phyloP scores from a whole-genome alignment of 2,329 filamentous ascomycete genomes.

The Penicillium occitanis region DNA sequence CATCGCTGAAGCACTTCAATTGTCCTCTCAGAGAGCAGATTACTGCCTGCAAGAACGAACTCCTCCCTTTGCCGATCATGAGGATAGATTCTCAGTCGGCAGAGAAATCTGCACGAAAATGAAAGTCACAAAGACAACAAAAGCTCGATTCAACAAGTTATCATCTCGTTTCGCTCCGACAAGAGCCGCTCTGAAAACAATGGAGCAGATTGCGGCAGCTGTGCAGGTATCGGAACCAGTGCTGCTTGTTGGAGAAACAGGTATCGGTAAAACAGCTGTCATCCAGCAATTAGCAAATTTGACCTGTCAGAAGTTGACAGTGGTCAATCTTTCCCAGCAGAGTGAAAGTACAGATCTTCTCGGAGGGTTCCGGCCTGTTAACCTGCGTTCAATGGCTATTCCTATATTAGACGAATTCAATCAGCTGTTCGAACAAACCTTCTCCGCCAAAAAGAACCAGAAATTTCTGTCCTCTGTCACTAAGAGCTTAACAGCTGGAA shows the following conservation, averaged over 20 bases:
- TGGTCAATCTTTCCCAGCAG: constrained; percentile 96
- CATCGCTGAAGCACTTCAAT: constrained; percentile 83
- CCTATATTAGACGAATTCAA: constrained; percentile 94
- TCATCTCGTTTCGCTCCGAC: constrained; percentile 75
- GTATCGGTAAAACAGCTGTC: constrained; percentile 95
- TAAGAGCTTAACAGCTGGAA: constrained; percentile 75
- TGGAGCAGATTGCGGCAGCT: constrained; percentile 85
- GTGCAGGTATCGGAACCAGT: constrained; percentile 84
- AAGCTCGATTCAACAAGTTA: constrained; percentile 41
- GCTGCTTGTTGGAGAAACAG: constrained; percentile 95
- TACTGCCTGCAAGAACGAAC: constrained; percentile 74
- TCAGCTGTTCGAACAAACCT: constrained; percentile 81
- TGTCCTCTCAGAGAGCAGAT: constrained; percentile 77
- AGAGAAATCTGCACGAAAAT: constrained; percentile 60
- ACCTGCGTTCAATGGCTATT: constrained; percentile 79
- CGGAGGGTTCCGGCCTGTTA: constrained; percentile 95
- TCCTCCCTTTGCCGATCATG: constrained; percentile 65
- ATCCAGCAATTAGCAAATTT: constrained; percentile 87
- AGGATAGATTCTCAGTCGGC: constrained; percentile 62
- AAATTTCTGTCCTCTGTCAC: constrained; percentile 78
- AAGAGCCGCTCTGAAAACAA: constrained; percentile 74
- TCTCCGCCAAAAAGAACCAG: constrained; percentile 83
- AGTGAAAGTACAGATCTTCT: constrained; percentile 95
- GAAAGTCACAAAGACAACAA: constrained; percentile 51
- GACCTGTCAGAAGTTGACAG: constrained; percentile 81